A percentile compares a stretch with the other conserved stretches of the same genome.
These are phyloP conservation scores for Mortierella hygrophila DNA, from an alignment of 192 early-diverging fungal genomes.

Conservation along the genomic window DNA sequence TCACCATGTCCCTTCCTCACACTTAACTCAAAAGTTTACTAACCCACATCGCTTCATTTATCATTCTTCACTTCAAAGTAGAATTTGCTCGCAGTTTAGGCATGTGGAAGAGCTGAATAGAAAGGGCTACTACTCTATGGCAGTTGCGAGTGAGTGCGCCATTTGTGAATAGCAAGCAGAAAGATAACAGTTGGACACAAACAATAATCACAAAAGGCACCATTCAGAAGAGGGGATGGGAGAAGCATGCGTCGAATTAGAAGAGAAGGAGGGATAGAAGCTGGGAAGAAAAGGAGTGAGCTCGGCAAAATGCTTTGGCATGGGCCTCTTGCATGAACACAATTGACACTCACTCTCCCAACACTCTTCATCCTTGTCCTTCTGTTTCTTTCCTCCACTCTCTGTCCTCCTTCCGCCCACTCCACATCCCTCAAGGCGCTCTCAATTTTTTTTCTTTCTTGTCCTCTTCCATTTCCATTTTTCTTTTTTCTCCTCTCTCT, in stretches of 20 bases:
- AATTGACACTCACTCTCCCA: not conserved
- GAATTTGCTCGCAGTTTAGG: not conserved
- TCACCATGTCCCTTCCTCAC: not conserved
- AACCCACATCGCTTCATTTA: not conserved
- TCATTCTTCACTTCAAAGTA: not conserved
- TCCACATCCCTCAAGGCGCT: not conserved
- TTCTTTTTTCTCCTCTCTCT: not conserved
- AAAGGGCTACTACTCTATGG: not conserved
- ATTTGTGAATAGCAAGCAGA: not conserved
- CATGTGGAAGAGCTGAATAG: not conserved
- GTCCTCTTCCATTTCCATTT: not conserved
- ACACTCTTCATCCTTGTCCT: not conserved
- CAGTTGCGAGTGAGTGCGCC: not conserved
- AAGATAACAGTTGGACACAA: not conserved
- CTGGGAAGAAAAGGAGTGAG: not conserved
- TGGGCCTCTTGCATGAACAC: not conserved
- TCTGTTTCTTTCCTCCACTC: not conserved
- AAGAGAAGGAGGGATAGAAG: not conserved
- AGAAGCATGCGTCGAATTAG: not conserved
- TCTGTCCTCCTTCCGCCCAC: not conserved
- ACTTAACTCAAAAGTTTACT: not conserved
- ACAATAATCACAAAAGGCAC: not conserved
- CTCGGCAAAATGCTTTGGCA: slow-evolving; percentile 10
- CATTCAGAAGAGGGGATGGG: not conserved
- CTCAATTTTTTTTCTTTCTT: not conserved